phyloP scores from a whole-genome alignment of 768 basidiomycete species.

The Suillus discolor region DNA sequence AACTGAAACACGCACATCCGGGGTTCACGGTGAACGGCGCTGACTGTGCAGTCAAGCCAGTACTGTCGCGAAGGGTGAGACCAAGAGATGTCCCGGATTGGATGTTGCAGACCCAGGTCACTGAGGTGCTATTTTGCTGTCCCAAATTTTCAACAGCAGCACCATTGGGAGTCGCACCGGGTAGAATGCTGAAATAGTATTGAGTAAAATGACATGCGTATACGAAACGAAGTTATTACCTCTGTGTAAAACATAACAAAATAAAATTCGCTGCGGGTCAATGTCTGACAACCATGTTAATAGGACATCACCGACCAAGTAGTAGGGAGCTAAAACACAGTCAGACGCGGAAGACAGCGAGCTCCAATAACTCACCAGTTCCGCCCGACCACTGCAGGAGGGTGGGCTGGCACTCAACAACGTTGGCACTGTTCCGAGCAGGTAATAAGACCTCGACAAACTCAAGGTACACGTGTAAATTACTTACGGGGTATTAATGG shows the following conservation, averaged over 20 bases:
- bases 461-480: neutral
- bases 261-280: neutral
- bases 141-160: slow-evolving; percentile 50
- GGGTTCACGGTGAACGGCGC: slow-evolving; percentile 52
- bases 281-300: neutral
- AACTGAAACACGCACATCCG: slow-evolving; percentile 47
- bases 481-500: slow-evolving; percentile 75
- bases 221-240: slow-evolving; percentile 27
- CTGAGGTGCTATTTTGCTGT: slow-evolving; percentile 36
- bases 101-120: slow-evolving; percentile 61
- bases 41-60: slow-evolving; percentile 50
- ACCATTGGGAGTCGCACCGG: slow-evolving; percentile 48
- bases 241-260: slow-evolving; percentile 32
- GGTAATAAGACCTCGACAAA: slow-evolving; percentile 10
- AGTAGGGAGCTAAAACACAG: slow-evolving; percentile 54
- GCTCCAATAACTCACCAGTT: slow-evolving; percentile 41
- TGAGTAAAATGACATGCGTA: neutral
- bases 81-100: slow-evolving; percentile 56
- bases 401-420: slow-evolving; percentile 60
- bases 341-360: neutral
- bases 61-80: slow-evolving; percentile 61
- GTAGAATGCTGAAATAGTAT: slow-evolving; percentile 47
- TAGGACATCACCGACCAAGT: slow-evolving; percentile 51
- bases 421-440: slow-evolving; percentile 40
- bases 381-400: slow-evolving; percentile 60